Conservation (phyloP, 805 yeast genomes). For the Pichia sporocuriosa region DNA sequence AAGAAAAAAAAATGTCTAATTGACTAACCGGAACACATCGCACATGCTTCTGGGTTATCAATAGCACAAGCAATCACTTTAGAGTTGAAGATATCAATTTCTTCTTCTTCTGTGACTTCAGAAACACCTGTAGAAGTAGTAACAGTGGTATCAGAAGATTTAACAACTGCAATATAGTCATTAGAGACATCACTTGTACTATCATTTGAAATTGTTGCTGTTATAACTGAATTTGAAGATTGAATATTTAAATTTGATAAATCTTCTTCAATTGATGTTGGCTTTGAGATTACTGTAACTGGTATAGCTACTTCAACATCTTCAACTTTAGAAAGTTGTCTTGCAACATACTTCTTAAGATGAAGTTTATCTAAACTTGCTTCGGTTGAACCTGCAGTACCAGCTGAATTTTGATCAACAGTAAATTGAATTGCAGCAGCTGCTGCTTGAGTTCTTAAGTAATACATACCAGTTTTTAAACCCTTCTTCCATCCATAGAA, state of each 20-base stretch:
- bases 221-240: constrained; percentile 15
- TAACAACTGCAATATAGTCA: constrained; percentile 5
- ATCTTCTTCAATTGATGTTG: constrained; percentile 3
- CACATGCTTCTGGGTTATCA: constrained; percentile 94
- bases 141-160: constrained; percentile 4
- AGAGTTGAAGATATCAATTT: constrained; percentile 81
- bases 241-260: constrained; percentile 7
- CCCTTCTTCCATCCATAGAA: constrained; percentile 99
- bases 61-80: constrained; percentile 96
- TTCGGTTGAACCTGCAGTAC: constrained; percentile 23
- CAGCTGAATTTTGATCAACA: constrained; percentile 45
- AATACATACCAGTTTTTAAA: constrained; percentile 98
- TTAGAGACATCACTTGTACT: constrained; percentile 5
- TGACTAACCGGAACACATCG: constrained; percentile 92
- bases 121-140: constrained; percentile 4
- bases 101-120: constrained; percentile 28
- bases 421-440: constrained; percentile 96
- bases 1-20: neutral
- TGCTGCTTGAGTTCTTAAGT: constrained; percentile 96
- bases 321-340: constrained; percentile 23
- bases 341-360: constrained; percentile 31
- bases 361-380: constrained; percentile 28
- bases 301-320: constrained; percentile 23
- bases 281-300: too few relatives aligned
- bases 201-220: constrained; percentile 1